Evolutionary conservation across 345 rosid species (phyloP).

Genomic region (Acer yangbiense): DNA sequence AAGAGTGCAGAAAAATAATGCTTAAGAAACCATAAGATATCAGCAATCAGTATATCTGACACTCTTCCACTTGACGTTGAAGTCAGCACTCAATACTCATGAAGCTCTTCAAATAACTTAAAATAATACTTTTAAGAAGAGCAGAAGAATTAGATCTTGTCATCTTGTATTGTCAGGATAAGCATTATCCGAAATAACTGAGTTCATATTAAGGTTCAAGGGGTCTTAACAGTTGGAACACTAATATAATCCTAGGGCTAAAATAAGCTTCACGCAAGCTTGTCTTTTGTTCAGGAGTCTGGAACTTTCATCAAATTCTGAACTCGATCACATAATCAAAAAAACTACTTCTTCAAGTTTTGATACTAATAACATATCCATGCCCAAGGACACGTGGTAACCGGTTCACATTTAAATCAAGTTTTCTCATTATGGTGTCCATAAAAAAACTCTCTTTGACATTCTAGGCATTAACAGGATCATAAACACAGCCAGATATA

Average conservation of each 20-base stretch:
- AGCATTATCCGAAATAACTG: neutral
- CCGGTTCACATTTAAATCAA: neutral
- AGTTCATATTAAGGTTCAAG: neutral
- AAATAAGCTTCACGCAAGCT: neutral
- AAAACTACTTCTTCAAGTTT: neutral
- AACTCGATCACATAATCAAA: neutral
- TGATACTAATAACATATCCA: neutral
- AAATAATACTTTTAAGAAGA: neutral
- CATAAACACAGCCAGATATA: constrained; percentile 1
- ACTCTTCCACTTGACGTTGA: neutral
- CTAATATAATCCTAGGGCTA: neutral
- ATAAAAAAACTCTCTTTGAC: neutral
- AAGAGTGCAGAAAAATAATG: neutral
- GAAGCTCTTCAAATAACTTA: neutral
- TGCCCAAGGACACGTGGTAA: neutral
- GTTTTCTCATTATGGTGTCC: neutral
- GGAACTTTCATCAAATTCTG: neutral
- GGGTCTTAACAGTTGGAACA: neutral
- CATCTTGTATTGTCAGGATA: neutral
- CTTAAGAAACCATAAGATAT: neutral
- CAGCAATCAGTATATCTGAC: neutral
- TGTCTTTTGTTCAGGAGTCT: neutral
- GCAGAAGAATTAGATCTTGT: neutral
- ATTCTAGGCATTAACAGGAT: neutral
- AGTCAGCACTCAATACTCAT: neutral